Evolutionary conservation across 768 basidiomycete genomes (phyloP), one percentile per base, ranked within the genome.

Genomic region (Amanita fuliginea): DNA sequence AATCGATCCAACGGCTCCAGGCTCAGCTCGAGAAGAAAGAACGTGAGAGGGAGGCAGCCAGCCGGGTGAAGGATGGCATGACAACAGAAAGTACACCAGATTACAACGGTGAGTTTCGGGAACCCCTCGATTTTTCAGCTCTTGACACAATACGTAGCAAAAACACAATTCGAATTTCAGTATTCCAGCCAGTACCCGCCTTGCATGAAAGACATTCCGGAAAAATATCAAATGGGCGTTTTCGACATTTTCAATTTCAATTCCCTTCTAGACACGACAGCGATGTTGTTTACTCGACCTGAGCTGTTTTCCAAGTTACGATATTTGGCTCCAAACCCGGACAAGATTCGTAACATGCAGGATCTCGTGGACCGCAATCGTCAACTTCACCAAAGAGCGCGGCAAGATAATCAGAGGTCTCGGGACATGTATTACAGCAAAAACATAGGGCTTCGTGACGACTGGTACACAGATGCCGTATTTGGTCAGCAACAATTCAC

Each of bases 401-500:
- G 40, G 18, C 21, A 41, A 13, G 6, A 41, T 6, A 8, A 48
- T 24, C 33, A 32, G 24, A 8, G 36, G 24, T 18, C 43, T 18
- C 32, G 44, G 32, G 54, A 61, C 48, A 59, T 62, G 57, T 62
- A 57, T 46, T 56, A 42, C 26, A 44, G 45, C 42, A 52, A 49
- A n/a, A 65, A 63, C 46, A 55, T 65, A n/a, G 64, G 64, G 4
- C 54, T 54, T 41, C 59, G 62, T 26, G 26, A 49, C 14, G 64
- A 65, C 47, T 65, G 64, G 64, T 63, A 59, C 40, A 60, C 60
- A 14, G 64, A 65, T 42, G 60, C 59, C 16, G 61, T 58, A 14
- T 65, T 62, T 46, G 61, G 51, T 7, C 62, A 63, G 37, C 64
- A 65, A 45, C 57, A 58, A 39, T 60, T 65, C 40, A 62, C 58